phyloP scores from a whole-genome alignment of 1,139 yeast species.

The Ogataea hybrid region DNA sequence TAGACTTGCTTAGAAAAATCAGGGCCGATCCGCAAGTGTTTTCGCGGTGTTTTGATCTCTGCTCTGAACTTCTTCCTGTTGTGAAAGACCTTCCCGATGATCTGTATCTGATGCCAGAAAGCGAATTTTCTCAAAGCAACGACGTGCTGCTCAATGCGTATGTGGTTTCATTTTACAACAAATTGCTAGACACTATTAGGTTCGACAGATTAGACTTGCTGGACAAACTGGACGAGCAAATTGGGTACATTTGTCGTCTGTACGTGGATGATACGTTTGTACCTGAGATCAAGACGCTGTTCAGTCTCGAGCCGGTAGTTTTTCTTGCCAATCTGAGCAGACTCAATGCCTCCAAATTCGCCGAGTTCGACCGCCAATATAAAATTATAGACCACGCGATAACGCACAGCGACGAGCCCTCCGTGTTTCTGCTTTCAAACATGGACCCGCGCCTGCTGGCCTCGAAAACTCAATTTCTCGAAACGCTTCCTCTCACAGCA shows the following conservation, averaged over 20 bases:
- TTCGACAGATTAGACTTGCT: constrained; percentile 7
- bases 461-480: constrained; percentile 12
- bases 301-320: constrained; percentile 18
- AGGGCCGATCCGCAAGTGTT: constrained; percentile 19
- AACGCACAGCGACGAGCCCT: constrained; percentile 16
- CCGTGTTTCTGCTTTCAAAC: constrained; percentile 22
- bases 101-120: constrained; percentile 23
- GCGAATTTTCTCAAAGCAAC: constrained; percentile 22
- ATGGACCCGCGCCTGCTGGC: constrained; percentile 21
- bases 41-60: constrained; percentile 29
- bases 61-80: constrained; percentile 23
- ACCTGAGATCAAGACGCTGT: constrained; percentile 14
- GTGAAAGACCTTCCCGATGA: constrained; percentile 24
- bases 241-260: constrained; percentile 21
- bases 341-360: constrained; percentile 16
- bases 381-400: constrained; percentile 19
- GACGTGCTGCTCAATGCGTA: constrained; percentile 28
- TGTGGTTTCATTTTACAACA: constrained; percentile 22
- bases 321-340: constrained; percentile 22
- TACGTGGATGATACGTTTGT: constrained; percentile 19
- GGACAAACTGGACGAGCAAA: constrained; percentile 22
- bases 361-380: constrained; percentile 17
- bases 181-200: constrained; percentile 16
- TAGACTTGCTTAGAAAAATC: constrained; percentile 21
- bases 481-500: constrained; percentile 16